phyloP scores from a whole-genome alignment of 129 eudicot genomes.

The Smallanthus sonchifolius region DNA sequence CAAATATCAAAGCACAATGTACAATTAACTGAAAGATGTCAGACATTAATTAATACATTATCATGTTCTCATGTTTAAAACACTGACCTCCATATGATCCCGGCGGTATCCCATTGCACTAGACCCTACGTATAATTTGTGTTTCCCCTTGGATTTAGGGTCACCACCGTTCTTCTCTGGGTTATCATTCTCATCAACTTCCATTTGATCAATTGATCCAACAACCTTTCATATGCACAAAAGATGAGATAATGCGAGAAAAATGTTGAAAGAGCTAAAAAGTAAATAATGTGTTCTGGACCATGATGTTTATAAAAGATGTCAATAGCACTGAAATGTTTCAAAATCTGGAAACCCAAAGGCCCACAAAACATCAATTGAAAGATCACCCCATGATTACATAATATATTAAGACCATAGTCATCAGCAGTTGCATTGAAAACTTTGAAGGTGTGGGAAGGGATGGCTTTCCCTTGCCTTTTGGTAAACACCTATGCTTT shows the following conservation, averaged over 20 bases:
- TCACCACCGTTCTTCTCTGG: conserved; percentile 74
- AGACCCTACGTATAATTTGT: conserved; percentile 81
- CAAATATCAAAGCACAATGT: not conserved
- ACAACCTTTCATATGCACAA: conserved; percentile 48
- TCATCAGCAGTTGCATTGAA: not conserved
- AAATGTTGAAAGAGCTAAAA: not conserved
- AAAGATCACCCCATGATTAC: not conserved
- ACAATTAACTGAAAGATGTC: not conserved
- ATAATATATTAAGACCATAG: not conserved
- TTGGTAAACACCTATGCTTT: not conserved
- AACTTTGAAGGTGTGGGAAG: too few species aligned
- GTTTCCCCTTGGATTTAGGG: conserved; percentile 74
- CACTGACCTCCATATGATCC: conserved; percentile 92
- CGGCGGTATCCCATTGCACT: conserved; percentile 84
- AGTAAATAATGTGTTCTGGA: not conserved
- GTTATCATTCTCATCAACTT: conserved; percentile 72
- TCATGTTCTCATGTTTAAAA: not conserved
- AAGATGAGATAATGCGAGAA: not conserved
- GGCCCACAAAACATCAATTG: not conserved
- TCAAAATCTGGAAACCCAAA: not conserved
- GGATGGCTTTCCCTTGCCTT: too few species aligned
- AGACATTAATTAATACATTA: not conserved
- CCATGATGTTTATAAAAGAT: not conserved
- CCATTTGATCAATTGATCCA: conserved; percentile 92
- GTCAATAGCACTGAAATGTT: not conserved